Percentiles rank a stretch among this genome's conserved stretches.
These are phyloP conservation scores for Triangularia verruculosa DNA, from an alignment of 2,329 filamentous ascomycete species.

Conservation along the genomic window DNA sequence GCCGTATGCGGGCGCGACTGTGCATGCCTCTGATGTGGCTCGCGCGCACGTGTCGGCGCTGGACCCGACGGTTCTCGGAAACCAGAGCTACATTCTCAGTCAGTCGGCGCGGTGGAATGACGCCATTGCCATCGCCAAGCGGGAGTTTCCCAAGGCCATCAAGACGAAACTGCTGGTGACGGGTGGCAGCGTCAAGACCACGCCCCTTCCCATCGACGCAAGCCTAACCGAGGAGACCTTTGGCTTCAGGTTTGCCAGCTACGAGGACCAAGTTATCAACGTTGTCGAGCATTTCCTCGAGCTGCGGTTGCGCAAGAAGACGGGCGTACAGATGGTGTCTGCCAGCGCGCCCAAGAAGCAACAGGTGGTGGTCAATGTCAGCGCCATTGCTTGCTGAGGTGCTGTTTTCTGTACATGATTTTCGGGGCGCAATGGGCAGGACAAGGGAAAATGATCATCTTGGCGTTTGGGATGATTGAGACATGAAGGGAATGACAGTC, in stretches of 20 bases:
- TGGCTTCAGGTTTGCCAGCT: slow-evolving; percentile 28
- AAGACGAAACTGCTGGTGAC: slow-evolving; percentile 29
- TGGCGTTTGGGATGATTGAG: background rate
- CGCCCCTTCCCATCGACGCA: slow-evolving; percentile 29
- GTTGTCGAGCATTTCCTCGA: slow-evolving; percentile 30
- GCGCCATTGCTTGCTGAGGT: slow-evolving; percentile 10
- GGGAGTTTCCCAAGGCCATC: slow-evolving; percentile 30
- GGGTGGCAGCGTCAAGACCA: slow-evolving; percentile 27
- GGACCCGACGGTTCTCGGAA: slow-evolving; percentile 31
- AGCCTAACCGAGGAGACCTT: slow-evolving; percentile 31
- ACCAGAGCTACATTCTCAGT: slow-evolving; percentile 35
- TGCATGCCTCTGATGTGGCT: slow-evolving; percentile 40
- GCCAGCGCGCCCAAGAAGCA: slow-evolving; percentile 6
- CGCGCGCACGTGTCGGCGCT: slow-evolving; percentile 38
- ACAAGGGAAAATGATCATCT: background rate
- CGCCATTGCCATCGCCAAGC: slow-evolving; percentile 36
- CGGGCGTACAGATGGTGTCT: slow-evolving; percentile 4
- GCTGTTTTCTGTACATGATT: background rate
- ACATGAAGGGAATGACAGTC: background rate
- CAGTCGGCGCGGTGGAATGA: slow-evolving; percentile 38
- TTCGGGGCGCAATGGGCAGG: background rate
- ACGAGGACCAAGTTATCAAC: slow-evolving; percentile 32
- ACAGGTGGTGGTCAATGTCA: slow-evolving; percentile 16
- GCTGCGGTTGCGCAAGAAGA: slow-evolving; percentile 19
- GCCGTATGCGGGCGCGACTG: slow-evolving; percentile 31